Conservation (phyloP, 2,329 filamentous ascomycete species). For the Trichoderma aggressivum region DNA sequence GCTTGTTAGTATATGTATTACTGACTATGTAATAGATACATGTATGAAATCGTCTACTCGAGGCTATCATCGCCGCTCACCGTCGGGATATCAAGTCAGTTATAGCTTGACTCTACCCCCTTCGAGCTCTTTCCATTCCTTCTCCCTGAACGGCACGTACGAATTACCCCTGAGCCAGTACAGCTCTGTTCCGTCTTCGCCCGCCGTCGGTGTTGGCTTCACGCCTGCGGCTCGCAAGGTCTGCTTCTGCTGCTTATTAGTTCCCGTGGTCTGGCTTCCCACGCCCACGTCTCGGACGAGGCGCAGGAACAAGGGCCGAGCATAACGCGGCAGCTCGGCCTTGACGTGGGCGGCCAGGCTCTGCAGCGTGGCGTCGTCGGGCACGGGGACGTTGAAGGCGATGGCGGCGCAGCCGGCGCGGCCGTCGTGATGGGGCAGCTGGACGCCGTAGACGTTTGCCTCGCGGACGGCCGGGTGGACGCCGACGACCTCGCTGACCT, state of each 20-base stretch:
- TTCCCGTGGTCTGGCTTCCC: conserved; percentile 67
- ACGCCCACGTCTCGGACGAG: conserved; percentile 55
- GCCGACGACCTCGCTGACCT: conserved; percentile 74
- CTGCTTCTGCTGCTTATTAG: conserved; percentile 86
- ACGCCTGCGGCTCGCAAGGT: conserved; percentile 69
- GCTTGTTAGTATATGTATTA: neutral
- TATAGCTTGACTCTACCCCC: conserved; percentile 69
- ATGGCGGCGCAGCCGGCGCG: conserved; percentile 78
- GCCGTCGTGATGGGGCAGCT: conserved; percentile 76
- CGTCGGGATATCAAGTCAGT: neutral
- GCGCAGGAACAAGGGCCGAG: conserved; percentile 74
- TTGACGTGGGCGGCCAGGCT: conserved; percentile 59
- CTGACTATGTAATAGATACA: neutral
- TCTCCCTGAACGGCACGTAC: conserved; percentile 64
- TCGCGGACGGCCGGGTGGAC: conserved; percentile 65
- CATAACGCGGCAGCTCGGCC: conserved; percentile 64
- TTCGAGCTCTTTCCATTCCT: conserved; percentile 67
- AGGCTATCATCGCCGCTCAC: neutral
- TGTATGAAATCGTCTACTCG: neutral
- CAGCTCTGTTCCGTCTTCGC: conserved; percentile 35
- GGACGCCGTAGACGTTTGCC: conserved; percentile 83
- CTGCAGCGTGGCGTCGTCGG: conserved; percentile 46
- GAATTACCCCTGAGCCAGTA: conserved; percentile 64
- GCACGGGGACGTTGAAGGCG: conserved; percentile 45
- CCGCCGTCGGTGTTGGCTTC: conserved; percentile 44